A percentile compares a stretch with the other conserved stretches of the same genome.
These are phyloP conservation scores for Colletotrichum sp. DNA, from an alignment of 2,329 filamentous ascomycete genomes.

Conservation along the genomic window DNA sequence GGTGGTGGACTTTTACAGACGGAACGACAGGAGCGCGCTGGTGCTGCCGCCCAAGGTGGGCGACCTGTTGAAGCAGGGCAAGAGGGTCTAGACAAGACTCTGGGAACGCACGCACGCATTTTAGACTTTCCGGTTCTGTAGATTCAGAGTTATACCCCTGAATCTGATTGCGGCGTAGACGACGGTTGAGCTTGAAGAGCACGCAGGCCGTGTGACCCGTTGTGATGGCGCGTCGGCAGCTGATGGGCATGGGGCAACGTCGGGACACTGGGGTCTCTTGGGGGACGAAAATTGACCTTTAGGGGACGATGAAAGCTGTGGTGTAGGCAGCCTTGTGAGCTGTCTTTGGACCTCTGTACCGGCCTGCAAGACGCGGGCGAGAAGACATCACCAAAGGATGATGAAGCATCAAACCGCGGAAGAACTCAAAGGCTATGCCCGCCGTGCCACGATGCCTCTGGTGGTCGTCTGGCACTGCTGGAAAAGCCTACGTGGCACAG, in stretches of 20 bases:
- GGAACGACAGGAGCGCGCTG: constrained; percentile 85
- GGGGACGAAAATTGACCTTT: background rate
- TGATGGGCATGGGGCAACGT: background rate
- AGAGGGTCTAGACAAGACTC: constrained; percentile 51
- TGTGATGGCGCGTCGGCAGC: background rate
- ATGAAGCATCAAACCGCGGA: background rate
- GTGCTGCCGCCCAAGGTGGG: constrained; percentile 93
- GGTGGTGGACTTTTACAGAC: constrained; percentile 87
- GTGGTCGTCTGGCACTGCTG: background rate
- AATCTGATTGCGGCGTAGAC: background rate
- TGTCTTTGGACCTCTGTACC: background rate
- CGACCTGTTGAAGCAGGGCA: constrained; percentile 69
- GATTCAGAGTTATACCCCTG: background rate
- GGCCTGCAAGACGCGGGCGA: background rate
- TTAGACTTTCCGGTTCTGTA: background rate
- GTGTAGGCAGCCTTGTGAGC: background rate
- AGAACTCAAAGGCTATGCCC: background rate
- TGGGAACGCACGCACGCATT: background rate
- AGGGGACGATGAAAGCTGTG: background rate
- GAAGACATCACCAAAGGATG: background rate
- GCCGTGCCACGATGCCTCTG: background rate
- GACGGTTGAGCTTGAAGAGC: background rate
- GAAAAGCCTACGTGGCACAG: background rate
- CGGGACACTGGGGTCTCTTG: background rate
- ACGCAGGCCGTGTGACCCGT: background rate